Conservation (phyloP, 2,329 filamentous ascomycete species). For the Aureobasidium mangrovei region DNA sequence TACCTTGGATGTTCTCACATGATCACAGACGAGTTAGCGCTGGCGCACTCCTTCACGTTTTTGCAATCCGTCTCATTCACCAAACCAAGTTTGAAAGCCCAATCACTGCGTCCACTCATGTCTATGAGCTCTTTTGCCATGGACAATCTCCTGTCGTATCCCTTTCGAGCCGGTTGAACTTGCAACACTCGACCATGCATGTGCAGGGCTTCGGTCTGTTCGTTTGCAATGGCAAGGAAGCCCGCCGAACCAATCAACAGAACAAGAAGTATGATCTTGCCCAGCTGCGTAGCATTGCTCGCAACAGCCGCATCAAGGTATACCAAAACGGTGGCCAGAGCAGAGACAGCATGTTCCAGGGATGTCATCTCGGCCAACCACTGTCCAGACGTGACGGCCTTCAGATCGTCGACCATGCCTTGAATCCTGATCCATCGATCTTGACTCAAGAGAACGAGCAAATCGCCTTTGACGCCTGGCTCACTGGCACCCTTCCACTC, state of each 20-base stretch:
- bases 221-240: slow-evolving; percentile 47
- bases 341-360: slow-evolving; percentile 45
- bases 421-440: slow-evolving; percentile 46
- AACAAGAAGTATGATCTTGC: slow-evolving; percentile 43
- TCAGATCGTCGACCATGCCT: slow-evolving; percentile 48
- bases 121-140: slow-evolving; percentile 32
- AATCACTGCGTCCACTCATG: slow-evolving; percentile 30
- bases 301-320: slow-evolving; percentile 49
- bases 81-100: slow-evolving; percentile 32
- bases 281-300: slow-evolving; percentile 47
- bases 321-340: slow-evolving; percentile 47
- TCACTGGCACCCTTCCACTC: slow-evolving; percentile 32
- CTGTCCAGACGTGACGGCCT: slow-evolving; percentile 48
- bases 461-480: slow-evolving; percentile 35
- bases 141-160: slow-evolving; percentile 28
- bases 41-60: not conserved
- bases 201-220: slow-evolving; percentile 37
- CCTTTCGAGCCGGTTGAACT: slow-evolving; percentile 21
- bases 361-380: slow-evolving; percentile 48
- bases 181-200: slow-evolving; percentile 43
- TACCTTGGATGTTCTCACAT: not conserved
- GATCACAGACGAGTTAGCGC: not conserved
- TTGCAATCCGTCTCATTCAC: slow-evolving; percentile 17
- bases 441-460: slow-evolving; percentile 45
- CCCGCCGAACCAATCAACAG: slow-evolving; percentile 46